A percentile compares a stretch with the other conserved stretches of the same genome.
Evolutionary conservation across 2,329 filamentous ascomycete genomes (phyloP).

Genomic region (Aspergillus nomiae): DNA sequence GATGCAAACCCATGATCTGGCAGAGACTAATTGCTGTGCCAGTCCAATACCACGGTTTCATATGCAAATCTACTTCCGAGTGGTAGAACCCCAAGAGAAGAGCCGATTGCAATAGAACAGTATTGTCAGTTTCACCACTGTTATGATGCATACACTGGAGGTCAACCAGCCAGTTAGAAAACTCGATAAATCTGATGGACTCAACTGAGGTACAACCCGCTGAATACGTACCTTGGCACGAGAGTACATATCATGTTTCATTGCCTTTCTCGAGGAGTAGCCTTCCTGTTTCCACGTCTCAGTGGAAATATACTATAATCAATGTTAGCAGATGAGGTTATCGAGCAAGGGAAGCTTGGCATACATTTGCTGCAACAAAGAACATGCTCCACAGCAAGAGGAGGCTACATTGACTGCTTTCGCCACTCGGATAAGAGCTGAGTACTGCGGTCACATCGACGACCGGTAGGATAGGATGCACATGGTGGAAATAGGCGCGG

Average conservation of each 20-base stretch:
- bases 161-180: neutral
- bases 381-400: slow-evolving; percentile 45
- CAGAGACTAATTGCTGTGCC: slow-evolving; percentile 48
- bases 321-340: neutral
- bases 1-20: slow-evolving; percentile 48
- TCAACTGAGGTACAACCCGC: slow-evolving; percentile 3
- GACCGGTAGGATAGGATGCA: slow-evolving; percentile 42
- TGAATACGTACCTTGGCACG: slow-evolving; percentile 36
- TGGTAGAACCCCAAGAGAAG: slow-evolving; percentile 49
- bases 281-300: slow-evolving; percentile 31
- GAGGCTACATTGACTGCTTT: slow-evolving; percentile 34
- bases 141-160: slow-evolving; percentile 29
- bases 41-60: slow-evolving; percentile 50
- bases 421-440: slow-evolving; percentile 27
- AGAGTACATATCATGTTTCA: slow-evolving; percentile 42
- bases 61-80: slow-evolving; percentile 43
- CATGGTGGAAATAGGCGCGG: slow-evolving; percentile 39
- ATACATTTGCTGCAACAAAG: slow-evolving; percentile 38
- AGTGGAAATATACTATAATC: slow-evolving; percentile 27
- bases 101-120: slow-evolving; percentile 46
- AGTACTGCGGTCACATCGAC: slow-evolving; percentile 36
- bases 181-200: neutral
- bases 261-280: slow-evolving; percentile 34
- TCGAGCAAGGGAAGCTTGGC: too few species aligned
- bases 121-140: slow-evolving; percentile 42